Base-by-base conservation (phyloP, 176 grass and related monocot genomes). In the Chloris gayana region DNA sequence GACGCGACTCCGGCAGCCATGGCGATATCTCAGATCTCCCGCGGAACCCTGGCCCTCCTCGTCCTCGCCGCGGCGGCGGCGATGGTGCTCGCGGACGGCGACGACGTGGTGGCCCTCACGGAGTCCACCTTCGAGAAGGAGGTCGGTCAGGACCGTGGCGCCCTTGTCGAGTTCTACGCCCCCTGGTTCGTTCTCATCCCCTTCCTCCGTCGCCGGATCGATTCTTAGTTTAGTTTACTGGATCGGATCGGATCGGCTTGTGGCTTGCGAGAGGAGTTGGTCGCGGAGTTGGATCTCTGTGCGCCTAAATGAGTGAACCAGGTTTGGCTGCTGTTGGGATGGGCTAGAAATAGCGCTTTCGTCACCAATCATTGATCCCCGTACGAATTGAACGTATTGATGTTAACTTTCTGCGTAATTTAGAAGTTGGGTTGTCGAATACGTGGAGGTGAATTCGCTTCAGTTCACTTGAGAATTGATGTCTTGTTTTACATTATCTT, bases 111-210 rank as follows among this genome's bases (percentile, higher is more conserved):
- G 34, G 90, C 84, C 60, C 90, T 96, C 9, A 90, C 87, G 10
- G 79, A 89, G 79, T 82, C 85, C 71, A 86, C 82, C 80, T 96
- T 96, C 58, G 85, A 96, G 82, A 77, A 88, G 82, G 93, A 92
- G 85, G 90, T 96, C 70, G 93, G 90, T 7, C 78, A 96, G 58
- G 93, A 96, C 72, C 87, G 90, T 53, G 89, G 68, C 79, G 90
- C 84, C 70, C 87, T 96, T 53, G 80, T 92, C 66, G 93, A 90
- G 74, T 96, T 96, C 75, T 92, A 87, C 70, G 86, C 93, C 6
- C 90, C 89, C 32, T 96, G 93, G 93, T 91, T 88, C 33, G 75
- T 12, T 24, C n/a, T 38, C 56, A 25, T 14, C 75, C 4, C 30
- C 29, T 26, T 30, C 10, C 38, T 72, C 5, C 26, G 30, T 82